phyloP scores from a whole-genome alignment of 108 stramenopile species.

The Craspedostauros australis region DNA sequence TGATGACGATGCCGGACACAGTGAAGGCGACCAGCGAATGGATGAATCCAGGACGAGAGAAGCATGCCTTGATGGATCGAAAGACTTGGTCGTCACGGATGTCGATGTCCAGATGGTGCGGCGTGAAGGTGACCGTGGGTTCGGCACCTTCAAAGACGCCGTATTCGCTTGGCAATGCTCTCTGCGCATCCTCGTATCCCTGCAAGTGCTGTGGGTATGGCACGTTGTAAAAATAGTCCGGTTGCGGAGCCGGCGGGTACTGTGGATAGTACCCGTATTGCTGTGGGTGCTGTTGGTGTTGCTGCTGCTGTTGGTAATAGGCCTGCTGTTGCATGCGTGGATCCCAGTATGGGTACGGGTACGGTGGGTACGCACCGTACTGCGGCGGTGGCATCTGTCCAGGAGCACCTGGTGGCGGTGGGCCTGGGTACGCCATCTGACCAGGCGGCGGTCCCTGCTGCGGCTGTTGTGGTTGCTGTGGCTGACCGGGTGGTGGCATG shows the following conservation, averaged over 20 bases:
- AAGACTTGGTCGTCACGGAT: constrained; percentile 85
- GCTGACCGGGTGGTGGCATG: not conserved
- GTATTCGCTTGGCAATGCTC: constrained; percentile 1
- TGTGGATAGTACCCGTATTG: constrained; percentile 7
- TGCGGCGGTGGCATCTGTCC: constrained; percentile 1
- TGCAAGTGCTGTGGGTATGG: constrained; percentile 12
- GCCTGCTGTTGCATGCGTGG: constrained; percentile 15
- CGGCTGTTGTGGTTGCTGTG: not conserved
- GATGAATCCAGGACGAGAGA: constrained; percentile 68
- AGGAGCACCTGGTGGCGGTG: constrained; percentile 2
- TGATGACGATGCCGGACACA: constrained; percentile 73
- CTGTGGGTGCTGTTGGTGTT: constrained; percentile 6
- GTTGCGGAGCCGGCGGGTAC: constrained; percentile 3
- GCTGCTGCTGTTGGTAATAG: constrained; percentile 16
- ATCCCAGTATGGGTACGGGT: constrained; percentile 28
- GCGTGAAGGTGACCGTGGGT: constrained; percentile 63
- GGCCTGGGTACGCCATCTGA: not conserved
- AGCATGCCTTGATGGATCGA: constrained; percentile 69
- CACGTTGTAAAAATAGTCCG: constrained; percentile 1
- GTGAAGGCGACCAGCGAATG: constrained; percentile 71
- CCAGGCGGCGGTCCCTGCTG: not conserved
- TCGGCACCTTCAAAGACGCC: constrained; percentile 63
- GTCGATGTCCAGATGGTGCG: constrained; percentile 75
- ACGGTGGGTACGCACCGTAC: constrained; percentile 4
- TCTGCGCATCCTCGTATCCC: constrained; percentile 12